A percentile compares a stretch with the other conserved stretches of the same genome.
Evolutionary conservation across 352 stramenopile genomes (phyloP).

Genomic region (Phytopythium oedochilum): DNA sequence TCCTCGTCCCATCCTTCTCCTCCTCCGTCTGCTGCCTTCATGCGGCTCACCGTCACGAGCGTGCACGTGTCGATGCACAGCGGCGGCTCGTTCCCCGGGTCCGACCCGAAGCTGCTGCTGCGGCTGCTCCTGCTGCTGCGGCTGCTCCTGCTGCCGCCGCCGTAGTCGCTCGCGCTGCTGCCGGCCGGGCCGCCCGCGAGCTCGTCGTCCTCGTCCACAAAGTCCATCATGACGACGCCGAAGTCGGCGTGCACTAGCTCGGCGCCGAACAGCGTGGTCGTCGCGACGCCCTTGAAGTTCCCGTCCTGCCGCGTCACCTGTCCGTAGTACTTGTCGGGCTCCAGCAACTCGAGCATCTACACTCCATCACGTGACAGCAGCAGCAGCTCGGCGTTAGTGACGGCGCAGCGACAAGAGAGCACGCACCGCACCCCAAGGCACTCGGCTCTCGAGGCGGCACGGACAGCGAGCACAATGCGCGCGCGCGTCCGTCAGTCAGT

Average conservation of each 20-base stretch:
- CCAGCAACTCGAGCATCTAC: constrained; percentile 27
- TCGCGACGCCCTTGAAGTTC: constrained; percentile 27
- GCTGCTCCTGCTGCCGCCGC: neutral
- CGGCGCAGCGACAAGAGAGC: no score
- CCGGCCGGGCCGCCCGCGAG: neutral
- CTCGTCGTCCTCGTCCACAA: constrained; percentile 41
- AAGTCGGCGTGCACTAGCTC: constrained; percentile 34
- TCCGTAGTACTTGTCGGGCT: constrained; percentile 25
- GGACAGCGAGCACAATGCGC: neutral
- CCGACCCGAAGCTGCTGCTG: no score
- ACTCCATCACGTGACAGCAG: neutral
- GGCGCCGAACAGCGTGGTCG: constrained; percentile 29
- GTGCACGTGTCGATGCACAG: constrained; percentile 28
- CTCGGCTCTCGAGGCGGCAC: neutral
- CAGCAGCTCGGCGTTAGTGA: no score
- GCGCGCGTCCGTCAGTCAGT: no score
- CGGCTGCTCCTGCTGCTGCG: no score
- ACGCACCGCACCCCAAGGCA: neutral
- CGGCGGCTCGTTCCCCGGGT: constrained; percentile 4
- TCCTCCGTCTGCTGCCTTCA: constrained; percentile 8
- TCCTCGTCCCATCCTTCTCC: constrained; percentile 11
- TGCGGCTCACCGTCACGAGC: constrained; percentile 19
- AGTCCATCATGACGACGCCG: constrained; percentile 35
- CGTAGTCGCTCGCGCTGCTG: neutral
- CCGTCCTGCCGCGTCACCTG: constrained; percentile 33